Base-by-base conservation (phyloP, 2,329 filamentous ascomycete genomes). In the Pseudogymnoascus sp. region DNA sequence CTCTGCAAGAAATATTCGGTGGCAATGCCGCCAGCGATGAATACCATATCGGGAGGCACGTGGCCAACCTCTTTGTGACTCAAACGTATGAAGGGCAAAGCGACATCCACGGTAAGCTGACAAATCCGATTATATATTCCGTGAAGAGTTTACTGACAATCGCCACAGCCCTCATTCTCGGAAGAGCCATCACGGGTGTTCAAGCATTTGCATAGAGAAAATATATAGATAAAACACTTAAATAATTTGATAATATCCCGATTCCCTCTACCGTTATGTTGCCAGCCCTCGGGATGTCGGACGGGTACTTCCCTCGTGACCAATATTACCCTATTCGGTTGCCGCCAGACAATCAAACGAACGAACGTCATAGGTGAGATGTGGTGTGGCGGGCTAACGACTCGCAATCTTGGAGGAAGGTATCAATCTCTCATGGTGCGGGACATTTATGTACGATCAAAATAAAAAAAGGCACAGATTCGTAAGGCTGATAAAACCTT, bases 41-140 rank as follows among this genome's bases (percentile, higher is more conserved):
- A 79, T 99, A 98, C 39, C 87, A 87, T 67, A 97, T 99, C 73
- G 95, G 92, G 14, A 86, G 95, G 68, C 95, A 98, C 79, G 95
- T 97, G 65, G 89, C 93, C 64, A 99, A 99, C 76, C 77, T 99
- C 68, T 99, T 96, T 76, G 95, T 99, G 62, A 96, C 93, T 63
- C 93, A 98, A 79, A 98, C 93, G 1, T 99, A 99, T 71, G 95
- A 99, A 79, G 95, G 95, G 21, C 95, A 98, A 78, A 97, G 93
- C 74, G 95, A 98, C 77, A 98, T 98, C 74, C 95, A 98, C 77
- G 86, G 92, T 93, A 79, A 83, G 66, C 51, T 62, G 37, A 39
- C 31, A 21, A 28, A 23, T 31, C 39, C 43, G 19, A 21, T 21
- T 21, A 3, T 31, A 16, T 11, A 34, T 13, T 61, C 6, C 28